Percentiles rank a stretch among this genome's conserved stretches.
Evolutionary conservation across 805 yeast species (phyloP).

Genomic region (Metahyphopichia silvanorum): DNA sequence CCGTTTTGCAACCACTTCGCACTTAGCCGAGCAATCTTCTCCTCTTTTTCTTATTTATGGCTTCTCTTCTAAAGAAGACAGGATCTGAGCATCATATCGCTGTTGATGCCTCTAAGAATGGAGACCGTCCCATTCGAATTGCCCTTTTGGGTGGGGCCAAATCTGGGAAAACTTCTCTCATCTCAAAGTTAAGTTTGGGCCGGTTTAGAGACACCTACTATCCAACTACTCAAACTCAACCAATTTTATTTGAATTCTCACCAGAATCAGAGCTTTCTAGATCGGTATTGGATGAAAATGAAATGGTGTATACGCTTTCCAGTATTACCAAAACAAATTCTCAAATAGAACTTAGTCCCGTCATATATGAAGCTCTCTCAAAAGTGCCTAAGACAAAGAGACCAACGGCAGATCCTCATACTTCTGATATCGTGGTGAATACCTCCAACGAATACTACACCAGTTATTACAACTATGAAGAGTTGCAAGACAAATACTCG

Average conservation of each 20-base stretch:
- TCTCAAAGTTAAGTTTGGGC: constrained; percentile 46
- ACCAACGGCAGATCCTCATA: constrained; percentile 2
- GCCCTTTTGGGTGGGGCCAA: constrained; percentile 60
- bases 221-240: constrained; percentile 64
- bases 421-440: constrained; percentile 4
- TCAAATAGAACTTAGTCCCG: constrained; percentile 25
- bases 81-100: not conserved
- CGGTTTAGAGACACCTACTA: constrained; percentile 66
- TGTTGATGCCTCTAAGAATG: constrained; percentile 13
- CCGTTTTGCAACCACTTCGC: not conserved
- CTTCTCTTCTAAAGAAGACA: constrained; percentile 1
- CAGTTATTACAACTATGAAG: constrained; percentile 9
- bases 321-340: constrained; percentile 7
- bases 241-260: constrained; percentile 53
- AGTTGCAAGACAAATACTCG: constrained; percentile 5
- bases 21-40: too few relatives aligned
- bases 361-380: constrained; percentile 19
- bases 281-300: constrained; percentile 20
- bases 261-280: constrained; percentile 29
- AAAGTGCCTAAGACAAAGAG: constrained; percentile 3
- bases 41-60: too few relatives aligned
- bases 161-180: constrained; percentile 60
- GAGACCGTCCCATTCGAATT: constrained; percentile 46
- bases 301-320: constrained; percentile 10
- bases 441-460: constrained; percentile 19